Evolutionary conservation across 164 flowering plant genomes (phyloP).

Genomic region (Liquidambar formosana): DNA sequence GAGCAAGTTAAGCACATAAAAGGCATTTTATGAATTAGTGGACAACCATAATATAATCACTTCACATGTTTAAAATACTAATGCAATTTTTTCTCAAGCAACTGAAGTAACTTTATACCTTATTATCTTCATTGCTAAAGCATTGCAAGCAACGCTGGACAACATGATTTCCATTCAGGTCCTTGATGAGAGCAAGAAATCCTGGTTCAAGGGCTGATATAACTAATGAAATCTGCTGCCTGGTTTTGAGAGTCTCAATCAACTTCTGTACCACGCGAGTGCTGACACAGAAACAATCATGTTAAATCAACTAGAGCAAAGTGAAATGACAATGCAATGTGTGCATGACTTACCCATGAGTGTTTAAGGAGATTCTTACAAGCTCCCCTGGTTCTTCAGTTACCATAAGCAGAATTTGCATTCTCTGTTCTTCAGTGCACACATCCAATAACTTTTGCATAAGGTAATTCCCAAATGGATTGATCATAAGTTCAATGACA

Average conservation of each 20-base stretch:
- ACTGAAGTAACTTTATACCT: conserved; percentile 38
- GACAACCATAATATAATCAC: too few relatives aligned
- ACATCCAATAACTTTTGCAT: conserved; percentile 81
- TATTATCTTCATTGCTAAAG: conserved; percentile 60
- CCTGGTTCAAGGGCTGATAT: conserved; percentile 66
- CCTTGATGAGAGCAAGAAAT: conserved; percentile 65
- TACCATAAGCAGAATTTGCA: conserved; percentile 46
- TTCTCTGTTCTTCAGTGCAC: conserved; percentile 72
- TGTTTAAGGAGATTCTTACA: conserved; percentile 62
- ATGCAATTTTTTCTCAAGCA: too few relatives aligned
- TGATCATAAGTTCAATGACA: conserved; percentile 70
- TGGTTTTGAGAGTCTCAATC: conserved; percentile 63
- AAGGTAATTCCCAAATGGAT: conserved; percentile 92
- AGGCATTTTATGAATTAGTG: too few relatives aligned
- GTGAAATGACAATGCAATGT: background rate
- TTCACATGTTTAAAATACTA: too few relatives aligned
- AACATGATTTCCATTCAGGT: conserved; percentile 86
- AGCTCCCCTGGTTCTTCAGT: conserved; percentile 57
- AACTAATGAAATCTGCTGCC: conserved; percentile 53
- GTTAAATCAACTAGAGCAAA: background rate
- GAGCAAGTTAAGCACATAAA: too few relatives aligned
- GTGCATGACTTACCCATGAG: conserved; percentile 63
- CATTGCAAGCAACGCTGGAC: conserved; percentile 72
- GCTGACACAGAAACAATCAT: conserved; percentile 30
- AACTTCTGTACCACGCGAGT: conserved; percentile 91